Percentiles rank a stretch among this genome's conserved stretches.
Evolutionary conservation across 345 rosid species (phyloP).

Genomic region (Salix caprea): DNA sequence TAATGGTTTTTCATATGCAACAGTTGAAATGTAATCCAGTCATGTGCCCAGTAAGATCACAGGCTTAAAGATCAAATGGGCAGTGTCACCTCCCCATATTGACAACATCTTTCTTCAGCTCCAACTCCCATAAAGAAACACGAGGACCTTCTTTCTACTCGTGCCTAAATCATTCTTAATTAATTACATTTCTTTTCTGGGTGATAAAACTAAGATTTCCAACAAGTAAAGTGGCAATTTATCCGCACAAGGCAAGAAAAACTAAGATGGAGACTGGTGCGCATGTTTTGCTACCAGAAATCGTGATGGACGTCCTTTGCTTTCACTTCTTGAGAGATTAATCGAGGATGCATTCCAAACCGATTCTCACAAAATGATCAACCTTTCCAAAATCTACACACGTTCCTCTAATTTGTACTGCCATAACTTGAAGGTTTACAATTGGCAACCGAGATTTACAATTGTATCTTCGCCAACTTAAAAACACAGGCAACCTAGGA

Average conservation of each 20-base stretch:
- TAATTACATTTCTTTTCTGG: background rate
- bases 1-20: too few species aligned
- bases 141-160: background rate
- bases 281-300: background rate
- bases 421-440: background rate
- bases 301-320: background rate
- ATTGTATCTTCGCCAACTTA: background rate
- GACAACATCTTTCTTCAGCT: background rate
- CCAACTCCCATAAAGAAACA: background rate
- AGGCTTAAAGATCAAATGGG: slow-evolving; percentile 7
- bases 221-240: too few species aligned
- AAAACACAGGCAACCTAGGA: background rate
- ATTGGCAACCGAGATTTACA: background rate
- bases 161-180: background rate
- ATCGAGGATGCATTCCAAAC: background rate
- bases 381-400: background rate
- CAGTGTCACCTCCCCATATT: background rate
- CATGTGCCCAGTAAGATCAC: slow-evolving; percentile 37
- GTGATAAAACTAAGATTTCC: background rate
- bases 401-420: background rate
- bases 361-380: background rate
- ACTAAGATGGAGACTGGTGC: too few species aligned
- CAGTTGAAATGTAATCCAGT: slow-evolving; percentile 31
- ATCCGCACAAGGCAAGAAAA: too few species aligned
- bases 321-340: background rate